Conservation (phyloP, 805 yeast species). For the Lachancea sp. region DNA sequence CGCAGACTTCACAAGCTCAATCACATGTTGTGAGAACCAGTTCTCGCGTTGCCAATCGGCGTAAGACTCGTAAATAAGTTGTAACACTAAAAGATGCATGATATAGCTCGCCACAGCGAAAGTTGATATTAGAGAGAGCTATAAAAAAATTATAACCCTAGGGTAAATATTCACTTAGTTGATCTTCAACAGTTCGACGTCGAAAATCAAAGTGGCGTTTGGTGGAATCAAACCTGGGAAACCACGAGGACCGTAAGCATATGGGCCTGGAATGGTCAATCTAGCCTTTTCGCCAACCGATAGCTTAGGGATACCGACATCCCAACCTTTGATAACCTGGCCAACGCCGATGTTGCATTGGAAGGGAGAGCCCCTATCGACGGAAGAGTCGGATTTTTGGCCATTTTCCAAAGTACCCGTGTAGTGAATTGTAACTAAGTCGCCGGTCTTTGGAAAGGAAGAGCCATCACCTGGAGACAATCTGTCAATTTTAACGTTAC, state of each 20-base stretch:
- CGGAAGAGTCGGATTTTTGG: slow-evolving; percentile 90
- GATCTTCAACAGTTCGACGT: slow-evolving; percentile 60
- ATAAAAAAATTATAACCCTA: background rate
- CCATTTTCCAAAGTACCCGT: slow-evolving; percentile 94
- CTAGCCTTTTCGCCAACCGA: slow-evolving; percentile 90
- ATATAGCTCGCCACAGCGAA: no score
- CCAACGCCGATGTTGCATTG: slow-evolving; percentile 93
- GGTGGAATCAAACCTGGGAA: slow-evolving; percentile 97
- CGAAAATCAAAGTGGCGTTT: slow-evolving; percentile 85
- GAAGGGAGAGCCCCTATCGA: slow-evolving; percentile 94
- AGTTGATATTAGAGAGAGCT: background rate
- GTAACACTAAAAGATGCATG: no score
- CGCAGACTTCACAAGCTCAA: background rate
- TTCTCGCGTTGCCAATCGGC: slow-evolving; percentile 28
- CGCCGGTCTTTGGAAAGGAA: slow-evolving; percentile 82
- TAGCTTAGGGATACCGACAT: slow-evolving; percentile 85
- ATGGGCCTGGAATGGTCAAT: slow-evolving; percentile 85
- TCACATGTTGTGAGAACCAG: slow-evolving; percentile 11
- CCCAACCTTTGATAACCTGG: slow-evolving; percentile 96
- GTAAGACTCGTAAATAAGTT: slow-evolving; percentile 24
- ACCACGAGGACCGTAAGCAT: slow-evolving; percentile 92
- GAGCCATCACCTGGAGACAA: slow-evolving; percentile 65
- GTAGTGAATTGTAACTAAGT: slow-evolving; percentile 88
- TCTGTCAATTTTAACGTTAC: slow-evolving; percentile 36
- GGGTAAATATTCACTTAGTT: slow-evolving; percentile 24